Evolutionary conservation across 2,329 filamentous ascomycete genomes (phyloP).

Genomic region (Fusarium buharicum): DNA sequence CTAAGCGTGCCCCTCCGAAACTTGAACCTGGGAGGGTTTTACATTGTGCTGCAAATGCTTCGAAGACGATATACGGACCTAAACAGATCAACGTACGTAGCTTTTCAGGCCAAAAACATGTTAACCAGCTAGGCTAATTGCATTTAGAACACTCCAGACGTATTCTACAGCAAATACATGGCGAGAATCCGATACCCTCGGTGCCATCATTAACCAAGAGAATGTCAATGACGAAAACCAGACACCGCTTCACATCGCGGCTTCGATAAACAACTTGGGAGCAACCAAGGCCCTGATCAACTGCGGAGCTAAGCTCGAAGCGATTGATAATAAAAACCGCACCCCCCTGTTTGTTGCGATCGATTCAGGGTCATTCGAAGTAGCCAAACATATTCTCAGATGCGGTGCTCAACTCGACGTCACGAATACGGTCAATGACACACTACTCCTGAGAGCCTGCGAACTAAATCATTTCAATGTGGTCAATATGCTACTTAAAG

Average conservation of each 20-base stretch:
- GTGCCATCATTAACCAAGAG: neutral
- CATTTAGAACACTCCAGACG: no score
- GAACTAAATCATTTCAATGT: neutral
- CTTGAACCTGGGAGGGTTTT: neutral
- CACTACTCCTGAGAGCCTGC: neutral
- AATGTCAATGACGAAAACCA: rapidly evolving
- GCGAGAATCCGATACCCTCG: neutral
- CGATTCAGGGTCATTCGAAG: neutral
- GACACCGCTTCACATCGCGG: neutral
- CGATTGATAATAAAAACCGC: neutral
- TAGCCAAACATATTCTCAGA: neutral
- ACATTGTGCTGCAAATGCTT: neutral
- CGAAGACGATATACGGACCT: neutral
- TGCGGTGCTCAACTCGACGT: neutral
- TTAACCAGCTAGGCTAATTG: no score
- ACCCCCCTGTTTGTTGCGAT: slow-evolving; percentile 1
- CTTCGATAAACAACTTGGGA: neutral
- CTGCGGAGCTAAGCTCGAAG: neutral
- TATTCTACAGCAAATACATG: no score
- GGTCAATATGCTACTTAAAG: neutral
- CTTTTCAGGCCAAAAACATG: no score
- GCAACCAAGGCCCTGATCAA: neutral
- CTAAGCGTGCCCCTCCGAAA: neutral
- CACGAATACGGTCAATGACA: neutral
- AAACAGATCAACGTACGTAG: neutral